These are phyloP conservation scores for Orbilia blumenaviensis DNA, from an alignment of 2,329 filamentous ascomycete genomes.

Conservation along the genomic window DNA sequence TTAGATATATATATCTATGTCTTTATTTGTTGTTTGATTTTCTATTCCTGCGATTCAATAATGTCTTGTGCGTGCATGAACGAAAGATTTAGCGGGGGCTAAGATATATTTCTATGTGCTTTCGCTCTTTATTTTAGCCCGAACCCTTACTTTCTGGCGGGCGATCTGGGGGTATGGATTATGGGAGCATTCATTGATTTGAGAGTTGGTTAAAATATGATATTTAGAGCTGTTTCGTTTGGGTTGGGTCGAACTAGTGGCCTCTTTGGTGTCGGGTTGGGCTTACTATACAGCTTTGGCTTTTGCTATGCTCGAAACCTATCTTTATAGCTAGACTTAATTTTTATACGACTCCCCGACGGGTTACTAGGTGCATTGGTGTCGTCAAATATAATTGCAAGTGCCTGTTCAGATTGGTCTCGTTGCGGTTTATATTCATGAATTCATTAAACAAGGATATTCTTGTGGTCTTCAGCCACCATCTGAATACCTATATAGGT, in stretches of 20 bases:
- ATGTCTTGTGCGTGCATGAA: not conserved
- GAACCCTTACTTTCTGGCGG: slow-evolving; percentile 29
- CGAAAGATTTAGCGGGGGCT: slow-evolving; percentile 18
- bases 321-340: too few relatives aligned
- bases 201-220: not conserved
- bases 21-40: not conserved
- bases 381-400: too few relatives aligned
- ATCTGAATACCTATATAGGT: too few relatives aligned
- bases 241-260: not conserved
- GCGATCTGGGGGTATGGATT: slow-evolving; percentile 35
- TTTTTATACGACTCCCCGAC: too few relatives aligned
- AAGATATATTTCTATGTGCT: slow-evolving; percentile 22
- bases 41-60: slow-evolving; percentile 1
- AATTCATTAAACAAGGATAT: too few relatives aligned
- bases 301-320: too few relatives aligned
- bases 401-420: too few relatives aligned
- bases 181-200: slow-evolving; percentile 37
- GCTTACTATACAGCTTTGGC: too few relatives aligned
- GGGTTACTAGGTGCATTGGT: too few relatives aligned
- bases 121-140: slow-evolving; percentile 33
- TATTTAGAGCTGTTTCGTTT: not conserved
- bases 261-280: not conserved
- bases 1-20: slow-evolving; percentile 25
- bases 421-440: too few relatives aligned
- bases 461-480: too few relatives aligned